These are phyloP conservation scores for Flaveria trinervia DNA, from an alignment of 129 eudicot genomes.

Conservation along the genomic window DNA sequence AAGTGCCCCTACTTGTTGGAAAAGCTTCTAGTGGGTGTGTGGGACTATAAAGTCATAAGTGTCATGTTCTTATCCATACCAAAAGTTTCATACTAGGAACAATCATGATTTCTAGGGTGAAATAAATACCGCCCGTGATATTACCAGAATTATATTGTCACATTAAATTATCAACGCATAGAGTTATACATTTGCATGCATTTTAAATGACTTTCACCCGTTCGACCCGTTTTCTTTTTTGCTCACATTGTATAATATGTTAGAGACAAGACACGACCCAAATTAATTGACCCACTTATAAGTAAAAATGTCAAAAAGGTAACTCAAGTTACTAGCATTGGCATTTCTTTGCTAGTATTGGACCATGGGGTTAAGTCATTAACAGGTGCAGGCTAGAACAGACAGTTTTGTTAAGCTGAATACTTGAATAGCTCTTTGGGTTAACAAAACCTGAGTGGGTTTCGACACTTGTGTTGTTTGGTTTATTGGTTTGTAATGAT, in stretches of 20 bases:
- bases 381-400: background rate
- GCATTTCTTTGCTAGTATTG: background rate
- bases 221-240: background rate
- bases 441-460: too few species aligned
- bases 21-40: constrained; percentile 28
- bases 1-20: constrained; percentile 36
- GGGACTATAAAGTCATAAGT: constrained; percentile 23
- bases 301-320: too few species aligned
- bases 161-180: background rate
- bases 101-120: background rate
- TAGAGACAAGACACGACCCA: too few species aligned
- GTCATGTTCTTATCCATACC: constrained; percentile 24
- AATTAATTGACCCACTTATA: too few species aligned
- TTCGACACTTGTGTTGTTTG: background rate
- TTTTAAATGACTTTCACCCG: background rate
- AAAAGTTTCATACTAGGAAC: background rate
- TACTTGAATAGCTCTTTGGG: too few species aligned
- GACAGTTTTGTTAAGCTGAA: too few species aligned
- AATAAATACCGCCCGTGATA: too few species aligned
- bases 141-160: background rate
- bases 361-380: background rate
- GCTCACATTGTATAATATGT: too few species aligned
- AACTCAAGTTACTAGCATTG: background rate
- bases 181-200: background rate
- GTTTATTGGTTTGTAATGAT: background rate